Evolutionary conservation across 1,139 yeast genomes (phyloP).

Genomic region (Tardiomyces digboiensis): DNA sequence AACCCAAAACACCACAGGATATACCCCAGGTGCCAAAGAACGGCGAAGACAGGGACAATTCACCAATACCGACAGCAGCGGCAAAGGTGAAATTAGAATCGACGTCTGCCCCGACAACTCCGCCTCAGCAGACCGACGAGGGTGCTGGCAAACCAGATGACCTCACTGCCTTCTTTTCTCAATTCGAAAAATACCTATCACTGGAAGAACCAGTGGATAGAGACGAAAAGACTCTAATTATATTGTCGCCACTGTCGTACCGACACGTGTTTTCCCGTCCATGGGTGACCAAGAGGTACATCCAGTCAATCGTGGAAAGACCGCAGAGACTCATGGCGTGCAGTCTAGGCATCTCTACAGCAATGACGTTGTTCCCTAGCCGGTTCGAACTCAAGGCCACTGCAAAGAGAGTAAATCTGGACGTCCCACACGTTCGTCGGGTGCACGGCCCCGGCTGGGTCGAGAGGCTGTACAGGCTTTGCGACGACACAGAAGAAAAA

Average conservation of each 20-base stretch:
- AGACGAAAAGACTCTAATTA: constrained; percentile 6
- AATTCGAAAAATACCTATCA: background rate
- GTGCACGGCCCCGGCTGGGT: constrained; percentile 83
- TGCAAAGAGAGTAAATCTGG: constrained; percentile 37
- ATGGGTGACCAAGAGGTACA: constrained; percentile 67
- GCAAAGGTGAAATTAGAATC: no score
- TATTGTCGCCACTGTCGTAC: constrained; percentile 25
- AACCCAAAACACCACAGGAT: no score
- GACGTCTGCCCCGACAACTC: background rate
- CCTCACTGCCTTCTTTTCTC: background rate
- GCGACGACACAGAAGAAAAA: constrained; percentile 49
- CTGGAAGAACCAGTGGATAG: background rate
- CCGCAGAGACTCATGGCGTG: constrained; percentile 75
- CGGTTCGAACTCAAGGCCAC: constrained; percentile 46
- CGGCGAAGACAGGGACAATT: no score
- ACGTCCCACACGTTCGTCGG: constrained; percentile 47
- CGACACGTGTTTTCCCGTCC: constrained; percentile 62
- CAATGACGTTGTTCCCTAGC: constrained; percentile 60
- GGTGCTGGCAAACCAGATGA: background rate
- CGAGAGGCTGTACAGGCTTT: constrained; percentile 44
- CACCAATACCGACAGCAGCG: no score
- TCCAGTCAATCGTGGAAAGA: constrained; percentile 68
- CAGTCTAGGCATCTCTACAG: constrained; percentile 71
- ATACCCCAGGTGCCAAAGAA: no score
- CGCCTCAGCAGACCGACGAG: background rate